phyloP scores from a whole-genome alignment of 1,139 yeast species.

The Kodamaea fungicola region DNA sequence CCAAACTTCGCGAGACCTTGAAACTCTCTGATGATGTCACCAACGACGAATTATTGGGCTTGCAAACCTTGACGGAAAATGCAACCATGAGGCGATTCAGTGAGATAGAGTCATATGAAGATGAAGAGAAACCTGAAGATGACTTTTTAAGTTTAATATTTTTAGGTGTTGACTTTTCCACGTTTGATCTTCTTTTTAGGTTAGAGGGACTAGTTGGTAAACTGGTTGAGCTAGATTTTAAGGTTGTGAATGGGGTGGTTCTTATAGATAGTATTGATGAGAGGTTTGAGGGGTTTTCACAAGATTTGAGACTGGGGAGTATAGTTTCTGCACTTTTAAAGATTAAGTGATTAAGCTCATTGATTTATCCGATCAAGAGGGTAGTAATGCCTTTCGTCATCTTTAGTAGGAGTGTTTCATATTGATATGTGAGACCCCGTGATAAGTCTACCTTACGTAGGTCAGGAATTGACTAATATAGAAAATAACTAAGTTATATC shows the following conservation, averaged over 20 bases:
- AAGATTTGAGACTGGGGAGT: too few species aligned
- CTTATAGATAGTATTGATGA: constrained; percentile 20
- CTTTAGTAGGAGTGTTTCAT: too few species aligned
- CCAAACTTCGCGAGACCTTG: constrained; percentile 34
- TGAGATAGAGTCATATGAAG: constrained; percentile 23
- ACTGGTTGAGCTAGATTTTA: constrained; percentile 18
- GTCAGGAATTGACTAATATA: too few species aligned
- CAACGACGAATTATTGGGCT: constrained; percentile 38
- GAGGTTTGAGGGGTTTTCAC: constrained; percentile 16
- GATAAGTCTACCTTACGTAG: too few species aligned
- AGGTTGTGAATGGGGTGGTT: constrained; percentile 31
- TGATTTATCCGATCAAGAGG: too few species aligned
- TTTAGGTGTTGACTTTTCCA: constrained; percentile 23
- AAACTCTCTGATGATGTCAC: constrained; percentile 36
- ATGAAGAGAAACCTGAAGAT: constrained; percentile 9
- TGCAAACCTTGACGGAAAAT: constrained; percentile 27
- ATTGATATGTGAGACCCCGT: too few species aligned
- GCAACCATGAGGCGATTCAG: constrained; percentile 12
- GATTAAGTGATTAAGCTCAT: too few species aligned
- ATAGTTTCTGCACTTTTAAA: neutral
- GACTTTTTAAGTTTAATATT: constrained; percentile 20
- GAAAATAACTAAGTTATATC: too few species aligned
- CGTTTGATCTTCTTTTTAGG: constrained; percentile 20
- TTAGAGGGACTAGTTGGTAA: constrained; percentile 20
- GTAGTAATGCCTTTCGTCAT: too few species aligned